Conservation (phyloP, 2,329 filamentous ascomycete genomes). For the Colletotrichum higginsianum region DNA sequence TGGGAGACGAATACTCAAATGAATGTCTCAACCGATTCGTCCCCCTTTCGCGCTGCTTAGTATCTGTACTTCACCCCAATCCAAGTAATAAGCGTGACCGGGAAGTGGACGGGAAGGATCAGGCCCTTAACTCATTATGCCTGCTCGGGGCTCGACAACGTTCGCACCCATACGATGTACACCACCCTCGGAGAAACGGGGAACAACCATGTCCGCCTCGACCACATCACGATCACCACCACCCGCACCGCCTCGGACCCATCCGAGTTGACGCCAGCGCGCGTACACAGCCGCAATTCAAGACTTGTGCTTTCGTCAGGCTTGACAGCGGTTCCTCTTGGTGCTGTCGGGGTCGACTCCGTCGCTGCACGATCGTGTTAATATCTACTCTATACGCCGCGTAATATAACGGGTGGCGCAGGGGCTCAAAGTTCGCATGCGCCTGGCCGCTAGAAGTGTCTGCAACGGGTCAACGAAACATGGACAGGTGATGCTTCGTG, state of each 20-base stretch:
- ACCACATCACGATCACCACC: background rate
- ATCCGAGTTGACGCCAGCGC: background rate
- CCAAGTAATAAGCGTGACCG: background rate
- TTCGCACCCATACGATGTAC: too few relatives aligned
- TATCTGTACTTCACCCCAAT: background rate
- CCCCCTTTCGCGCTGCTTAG: background rate
- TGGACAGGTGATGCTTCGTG: background rate
- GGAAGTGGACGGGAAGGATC: slow-evolving; percentile 7
- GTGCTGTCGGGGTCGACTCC: slow-evolving; percentile 5
- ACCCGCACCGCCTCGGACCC: slow-evolving; percentile 13
- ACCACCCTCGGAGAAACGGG: slow-evolving; percentile 25
- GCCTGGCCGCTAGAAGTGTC: background rate
- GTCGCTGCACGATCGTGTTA: slow-evolving; percentile 6
- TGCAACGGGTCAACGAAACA: background rate
- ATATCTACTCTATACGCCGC: slow-evolving; percentile 6
- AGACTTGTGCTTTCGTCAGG: slow-evolving; percentile 5
- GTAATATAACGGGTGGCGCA: slow-evolving; percentile 25
- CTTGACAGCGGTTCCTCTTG: background rate
- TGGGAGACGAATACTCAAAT: background rate
- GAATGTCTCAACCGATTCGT: background rate
- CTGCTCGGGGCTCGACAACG: background rate
- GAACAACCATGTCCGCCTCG: slow-evolving; percentile 34
- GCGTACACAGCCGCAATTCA: slow-evolving; percentile 32
- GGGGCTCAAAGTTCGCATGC: background rate
- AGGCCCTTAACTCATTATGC: slow-evolving; percentile 2